phyloP scores from a whole-genome alignment of 202 grass and related monocot species.

The Sporobolus alterniflorus region DNA sequence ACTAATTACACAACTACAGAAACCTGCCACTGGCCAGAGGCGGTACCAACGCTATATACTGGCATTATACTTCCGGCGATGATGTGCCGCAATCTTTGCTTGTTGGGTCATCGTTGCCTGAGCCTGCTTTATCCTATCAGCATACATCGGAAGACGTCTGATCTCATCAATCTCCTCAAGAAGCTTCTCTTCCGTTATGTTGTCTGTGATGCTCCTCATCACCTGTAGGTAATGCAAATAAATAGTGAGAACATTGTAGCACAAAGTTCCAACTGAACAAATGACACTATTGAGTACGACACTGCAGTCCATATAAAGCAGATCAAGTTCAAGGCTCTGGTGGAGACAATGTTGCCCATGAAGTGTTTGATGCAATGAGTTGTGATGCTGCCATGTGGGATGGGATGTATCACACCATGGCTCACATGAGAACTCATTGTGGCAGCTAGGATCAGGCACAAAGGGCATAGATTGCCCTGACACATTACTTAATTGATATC shows the following conservation, averaged over 20 bases:
- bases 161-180: constrained; percentile 78
- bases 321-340: no score
- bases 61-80: constrained; percentile 50
- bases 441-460: no score
- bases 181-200: constrained; percentile 89
- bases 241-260: constrained; percentile 1
- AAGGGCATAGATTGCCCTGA: no score
- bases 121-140: constrained; percentile 54
- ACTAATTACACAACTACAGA: constrained; percentile 67
- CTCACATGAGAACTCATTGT: no score
- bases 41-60: constrained; percentile 25
- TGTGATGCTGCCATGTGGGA: no score
- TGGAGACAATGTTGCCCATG: no score
- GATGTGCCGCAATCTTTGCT: constrained; percentile 53
- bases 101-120: constrained; percentile 61
- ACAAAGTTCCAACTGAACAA: no score
- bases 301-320: no score
- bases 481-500: no score
- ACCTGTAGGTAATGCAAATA: constrained; percentile 48
- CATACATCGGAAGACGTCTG: constrained; percentile 78
- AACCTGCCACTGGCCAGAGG: constrained; percentile 28
- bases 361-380: no score
- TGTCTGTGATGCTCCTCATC: constrained; percentile 94
- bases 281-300: not conserved
- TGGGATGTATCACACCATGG: no score